A percentile compares a stretch with the other conserved stretches of the same genome.
phyloP scores from a whole-genome alignment of 2,329 filamentous ascomycete species.

The Trichophaea hybrida region DNA sequence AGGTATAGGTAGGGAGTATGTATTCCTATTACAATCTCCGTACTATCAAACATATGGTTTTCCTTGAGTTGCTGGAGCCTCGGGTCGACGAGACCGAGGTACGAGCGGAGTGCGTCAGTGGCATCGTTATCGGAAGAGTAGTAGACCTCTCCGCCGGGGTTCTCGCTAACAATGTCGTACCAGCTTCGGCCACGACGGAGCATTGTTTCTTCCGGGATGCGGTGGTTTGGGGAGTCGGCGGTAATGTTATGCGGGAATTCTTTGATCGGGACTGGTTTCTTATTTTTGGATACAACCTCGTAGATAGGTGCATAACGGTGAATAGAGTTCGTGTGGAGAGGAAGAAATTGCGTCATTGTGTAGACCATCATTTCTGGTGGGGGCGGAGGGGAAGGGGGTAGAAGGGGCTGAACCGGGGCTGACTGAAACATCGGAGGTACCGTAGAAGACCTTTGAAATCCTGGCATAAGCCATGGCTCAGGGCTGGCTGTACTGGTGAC shows the following conservation, averaged over 20 bases:
- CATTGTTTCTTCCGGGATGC: slow-evolving; percentile 11
- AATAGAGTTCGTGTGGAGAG: slow-evolving; percentile 12
- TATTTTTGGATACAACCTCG: slow-evolving; percentile 14
- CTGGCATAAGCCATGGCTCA: too few species aligned
- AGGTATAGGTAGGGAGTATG: slow-evolving; percentile 23
- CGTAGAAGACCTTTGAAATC: too few species aligned
- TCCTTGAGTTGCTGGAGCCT: slow-evolving; percentile 11
- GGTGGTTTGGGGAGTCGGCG: not conserved
- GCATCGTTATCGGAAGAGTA: slow-evolving; percentile 24
- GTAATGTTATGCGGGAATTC: not conserved
- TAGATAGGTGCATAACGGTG: slow-evolving; percentile 16
- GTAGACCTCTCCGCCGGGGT: slow-evolving; percentile 12
- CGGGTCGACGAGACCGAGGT: slow-evolving; percentile 17
- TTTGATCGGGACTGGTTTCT: not conserved
- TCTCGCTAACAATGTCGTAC: slow-evolving; percentile 10
- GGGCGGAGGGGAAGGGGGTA: not conserved
- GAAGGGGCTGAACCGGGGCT: not conserved
- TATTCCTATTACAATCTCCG: slow-evolving; percentile 17
- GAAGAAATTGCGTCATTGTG: slow-evolving; percentile 14
- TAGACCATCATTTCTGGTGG: slow-evolving; percentile 5
- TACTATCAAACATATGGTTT: slow-evolving; percentile 15
- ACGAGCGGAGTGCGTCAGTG: slow-evolving; percentile 11
- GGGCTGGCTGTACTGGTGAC: too few species aligned
- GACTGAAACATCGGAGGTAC: too few species aligned
- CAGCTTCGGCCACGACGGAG: slow-evolving; percentile 15